A percentile compares a stretch with the other conserved stretches of the same genome.
Evolutionary conservation across 345 rosid species (phyloP).

Genomic region (Brassica juncea): DNA sequence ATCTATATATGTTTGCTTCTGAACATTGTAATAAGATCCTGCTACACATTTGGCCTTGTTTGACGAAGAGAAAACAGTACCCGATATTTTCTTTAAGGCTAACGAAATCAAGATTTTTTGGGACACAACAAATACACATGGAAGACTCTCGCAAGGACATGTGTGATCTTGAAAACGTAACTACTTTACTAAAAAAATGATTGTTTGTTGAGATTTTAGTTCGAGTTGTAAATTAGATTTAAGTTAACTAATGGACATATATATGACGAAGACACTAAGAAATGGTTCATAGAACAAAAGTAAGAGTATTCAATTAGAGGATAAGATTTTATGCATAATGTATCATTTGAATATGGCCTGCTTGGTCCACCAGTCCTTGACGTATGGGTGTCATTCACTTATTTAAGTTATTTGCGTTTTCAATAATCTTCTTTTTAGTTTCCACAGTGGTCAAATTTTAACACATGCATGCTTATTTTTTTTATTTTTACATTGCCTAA

Average conservation of each 20-base stretch:
- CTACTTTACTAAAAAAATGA: background rate
- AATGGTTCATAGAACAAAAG: background rate
- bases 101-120: slow-evolving; percentile 16
- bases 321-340: slow-evolving; percentile 28
- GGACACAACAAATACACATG: background rate
- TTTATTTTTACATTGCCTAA: background rate
- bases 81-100: background rate
- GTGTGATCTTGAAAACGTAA: background rate
- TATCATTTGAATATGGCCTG: slow-evolving; percentile 20
- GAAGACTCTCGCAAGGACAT: slow-evolving; percentile 10
- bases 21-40: slow-evolving; percentile 1
- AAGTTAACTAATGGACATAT: background rate
- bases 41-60: slow-evolving; percentile 26
- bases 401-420: background rate
- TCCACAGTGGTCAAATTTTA: background rate
- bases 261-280: slow-evolving; percentile 5
- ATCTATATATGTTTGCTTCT: background rate
- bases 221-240: background rate
- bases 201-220: slow-evolving; percentile 22
- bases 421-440: background rate
- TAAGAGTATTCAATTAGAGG: background rate
- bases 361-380: slow-evolving; percentile 34
- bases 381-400: background rate
- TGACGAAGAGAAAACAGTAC: background rate
- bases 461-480: background rate